Evolutionary conservation across 2,329 filamentous ascomycete species (phyloP).

Genomic region (Chaetomium globosum): DNA sequence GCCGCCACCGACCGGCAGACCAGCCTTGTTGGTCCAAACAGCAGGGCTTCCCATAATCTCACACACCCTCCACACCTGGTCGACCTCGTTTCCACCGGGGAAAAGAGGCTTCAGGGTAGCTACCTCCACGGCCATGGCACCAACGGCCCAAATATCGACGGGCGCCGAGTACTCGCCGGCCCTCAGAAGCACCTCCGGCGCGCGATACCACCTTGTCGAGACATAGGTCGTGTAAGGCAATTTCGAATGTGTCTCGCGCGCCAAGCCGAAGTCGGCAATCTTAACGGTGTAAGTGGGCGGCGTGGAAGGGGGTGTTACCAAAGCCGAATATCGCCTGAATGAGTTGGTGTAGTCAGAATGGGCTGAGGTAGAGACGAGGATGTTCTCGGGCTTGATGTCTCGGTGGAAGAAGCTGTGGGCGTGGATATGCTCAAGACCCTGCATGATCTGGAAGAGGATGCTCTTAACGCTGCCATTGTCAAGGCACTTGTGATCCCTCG

Average conservation of each 20-base stretch:
- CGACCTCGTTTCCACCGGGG: conserved; percentile 96
- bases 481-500: conserved; percentile 89
- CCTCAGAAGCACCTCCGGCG: conserved; percentile 88
- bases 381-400: conserved; percentile 99
- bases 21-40: conserved; percentile 95
- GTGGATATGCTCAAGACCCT: conserved; percentile 95
- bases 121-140: conserved; percentile 97
- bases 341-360: conserved; percentile 79
- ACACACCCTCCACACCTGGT: conserved; percentile 98
- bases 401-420: conserved; percentile 97
- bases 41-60: conserved; percentile 99
- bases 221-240: conserved; percentile 98
- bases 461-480: conserved; percentile 94
- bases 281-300: conserved; percentile 95
- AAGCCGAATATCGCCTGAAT: conserved; percentile 87
- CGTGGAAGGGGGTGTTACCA: conserved; percentile 93
- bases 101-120: conserved; percentile 96
- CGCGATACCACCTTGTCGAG: conserved; percentile 96
- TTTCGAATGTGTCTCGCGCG: conserved; percentile 95
- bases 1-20: conserved; percentile 83
- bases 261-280: conserved; percentile 96
- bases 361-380: conserved; percentile 88
- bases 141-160: conserved; percentile 97
- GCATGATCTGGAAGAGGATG: conserved; percentile 95
- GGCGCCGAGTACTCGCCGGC: conserved; percentile 97